These are phyloP conservation scores for Colletotrichum paranaense DNA, from an alignment of 2,329 filamentous ascomycete species.

Conservation along the genomic window DNA sequence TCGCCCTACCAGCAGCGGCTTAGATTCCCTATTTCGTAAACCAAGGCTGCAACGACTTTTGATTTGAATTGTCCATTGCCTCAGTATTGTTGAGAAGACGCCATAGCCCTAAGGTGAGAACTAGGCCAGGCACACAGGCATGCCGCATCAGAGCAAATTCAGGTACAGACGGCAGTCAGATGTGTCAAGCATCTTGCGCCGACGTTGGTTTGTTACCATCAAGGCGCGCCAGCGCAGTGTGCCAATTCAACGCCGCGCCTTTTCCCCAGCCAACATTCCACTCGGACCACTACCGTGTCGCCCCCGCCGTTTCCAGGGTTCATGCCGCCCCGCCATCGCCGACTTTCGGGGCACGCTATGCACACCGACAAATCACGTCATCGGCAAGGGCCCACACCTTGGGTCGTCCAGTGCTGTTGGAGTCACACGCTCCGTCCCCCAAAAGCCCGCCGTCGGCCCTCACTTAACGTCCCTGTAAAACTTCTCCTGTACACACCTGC, in stretches of 20 bases:
- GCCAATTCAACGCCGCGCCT: not conserved
- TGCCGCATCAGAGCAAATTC: too few relatives aligned
- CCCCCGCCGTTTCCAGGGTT: slow-evolving; percentile 7
- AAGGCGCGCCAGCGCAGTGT: not conserved
- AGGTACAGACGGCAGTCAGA: too few relatives aligned
- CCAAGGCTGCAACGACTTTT: not conserved
- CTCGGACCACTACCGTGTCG: not conserved
- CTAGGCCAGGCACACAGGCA: not conserved
- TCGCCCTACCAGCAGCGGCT: not conserved
- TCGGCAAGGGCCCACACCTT: slow-evolving; percentile 22
- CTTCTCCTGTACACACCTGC: slow-evolving; percentile 9
- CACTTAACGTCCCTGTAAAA: slow-evolving; percentile 1
- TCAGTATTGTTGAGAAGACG: not conserved
- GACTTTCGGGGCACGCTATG: slow-evolving; percentile 22
- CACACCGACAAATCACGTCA: slow-evolving; percentile 36
- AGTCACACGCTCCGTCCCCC: slow-evolving; percentile 7
- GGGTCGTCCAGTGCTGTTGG: slow-evolving; percentile 2
- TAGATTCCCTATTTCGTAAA: not conserved
- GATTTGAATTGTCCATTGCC: not conserved
- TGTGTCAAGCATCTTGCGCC: too few relatives aligned
- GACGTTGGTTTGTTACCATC: not conserved
- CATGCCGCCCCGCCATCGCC: slow-evolving; percentile 23
- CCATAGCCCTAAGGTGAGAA: not conserved
- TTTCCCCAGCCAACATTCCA: not conserved
- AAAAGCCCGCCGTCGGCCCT: slow-evolving; percentile 33